These are phyloP conservation scores for Nymphaea thermarum DNA, from an alignment of 164 flowering plant species.

Conservation along the genomic window DNA sequence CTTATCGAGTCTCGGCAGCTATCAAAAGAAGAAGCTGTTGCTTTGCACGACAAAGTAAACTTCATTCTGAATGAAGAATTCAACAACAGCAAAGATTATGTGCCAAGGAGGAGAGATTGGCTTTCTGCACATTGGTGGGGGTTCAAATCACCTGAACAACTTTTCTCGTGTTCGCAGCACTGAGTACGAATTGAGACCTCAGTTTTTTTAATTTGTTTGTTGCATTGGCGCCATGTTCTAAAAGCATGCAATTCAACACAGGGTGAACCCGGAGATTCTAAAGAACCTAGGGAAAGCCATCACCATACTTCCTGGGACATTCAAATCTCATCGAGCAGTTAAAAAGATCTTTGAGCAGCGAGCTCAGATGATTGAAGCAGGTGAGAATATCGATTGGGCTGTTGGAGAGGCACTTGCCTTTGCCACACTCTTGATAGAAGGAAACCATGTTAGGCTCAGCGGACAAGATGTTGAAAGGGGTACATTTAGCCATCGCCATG, in stretches of 20 bases:
- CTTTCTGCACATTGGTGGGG: conserved; percentile 93
- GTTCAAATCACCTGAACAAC: conserved; percentile 90
- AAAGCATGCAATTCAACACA: conserved; percentile 17
- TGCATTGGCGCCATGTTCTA: conserved; percentile 1
- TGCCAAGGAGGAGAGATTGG: conserved; percentile 75
- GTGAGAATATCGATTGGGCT: conserved; percentile 97
- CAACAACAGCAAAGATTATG: conserved; percentile 72
- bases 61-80: conserved; percentile 85
- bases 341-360: conserved; percentile 87
- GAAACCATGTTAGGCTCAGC: conserved; percentile 93
- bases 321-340: conserved; percentile 91
- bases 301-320: conserved; percentile 63
- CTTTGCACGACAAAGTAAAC: conserved; percentile 38
- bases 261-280: conserved; percentile 91
- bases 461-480: conserved; percentile 99
- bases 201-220: neutral
- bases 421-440: conserved; percentile 85
- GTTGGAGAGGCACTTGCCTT: conserved; percentile 88
- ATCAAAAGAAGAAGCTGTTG: conserved; percentile 26
- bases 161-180: conserved; percentile 90
- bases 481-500: conserved; percentile 95
- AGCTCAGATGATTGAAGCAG: conserved; percentile 89
- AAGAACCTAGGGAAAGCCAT: conserved; percentile 92
- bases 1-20: conserved; percentile 70
- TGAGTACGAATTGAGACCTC: too few relatives aligned